A percentile compares a stretch with the other conserved stretches of the same genome.
Conservation (phyloP, 2,329 filamentous ascomycete species). For the Aspergillus cejpii region DNA sequence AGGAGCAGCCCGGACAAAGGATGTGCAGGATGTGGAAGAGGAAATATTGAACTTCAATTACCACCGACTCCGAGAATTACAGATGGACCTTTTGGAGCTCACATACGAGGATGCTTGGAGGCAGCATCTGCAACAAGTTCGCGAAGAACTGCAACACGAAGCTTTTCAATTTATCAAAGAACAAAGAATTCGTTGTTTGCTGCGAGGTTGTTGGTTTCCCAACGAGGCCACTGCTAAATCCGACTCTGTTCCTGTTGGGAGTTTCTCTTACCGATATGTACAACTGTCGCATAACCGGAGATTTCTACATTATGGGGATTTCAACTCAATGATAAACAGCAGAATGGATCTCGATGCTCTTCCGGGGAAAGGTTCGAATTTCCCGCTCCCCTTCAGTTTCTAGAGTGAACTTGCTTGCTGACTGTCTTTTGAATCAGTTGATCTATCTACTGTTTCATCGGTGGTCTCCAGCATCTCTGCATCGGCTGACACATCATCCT, state of each 20-base stretch:
- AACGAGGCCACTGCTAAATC: slow-evolving; percentile 46
- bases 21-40: slow-evolving; percentile 81
- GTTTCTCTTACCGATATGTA: slow-evolving; percentile 66
- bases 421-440: slow-evolving; percentile 48
- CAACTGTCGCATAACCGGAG: slow-evolving; percentile 85
- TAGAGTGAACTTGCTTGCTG: slow-evolving; percentile 1
- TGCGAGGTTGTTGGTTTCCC: slow-evolving; percentile 85
- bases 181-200: slow-evolving; percentile 81
- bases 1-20: slow-evolving; percentile 70
- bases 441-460: slow-evolving; percentile 79
- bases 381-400: background rate
- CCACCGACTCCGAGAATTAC: slow-evolving; percentile 67
- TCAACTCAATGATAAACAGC: slow-evolving; percentile 56
- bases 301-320: slow-evolving; percentile 85
- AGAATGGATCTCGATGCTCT: slow-evolving; percentile 68
- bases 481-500: slow-evolving; percentile 46
- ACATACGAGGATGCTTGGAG: slow-evolving; percentile 96
- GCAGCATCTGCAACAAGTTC: slow-evolving; percentile 78
- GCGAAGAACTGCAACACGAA: slow-evolving; percentile 83
- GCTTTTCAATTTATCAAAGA: slow-evolving; percentile 95
- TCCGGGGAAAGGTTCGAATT: slow-evolving; percentile 59
- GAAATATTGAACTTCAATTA: slow-evolving; percentile 81
- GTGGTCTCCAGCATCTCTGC: slow-evolving; percentile 89
- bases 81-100: slow-evolving; percentile 87
- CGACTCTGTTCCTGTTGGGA: slow-evolving; percentile 43